Evolutionary conservation across 2,329 filamentous ascomycete species (phyloP), one percentile per base, ranked within the genome.

Genomic region (Exophiala spinifera): DNA sequence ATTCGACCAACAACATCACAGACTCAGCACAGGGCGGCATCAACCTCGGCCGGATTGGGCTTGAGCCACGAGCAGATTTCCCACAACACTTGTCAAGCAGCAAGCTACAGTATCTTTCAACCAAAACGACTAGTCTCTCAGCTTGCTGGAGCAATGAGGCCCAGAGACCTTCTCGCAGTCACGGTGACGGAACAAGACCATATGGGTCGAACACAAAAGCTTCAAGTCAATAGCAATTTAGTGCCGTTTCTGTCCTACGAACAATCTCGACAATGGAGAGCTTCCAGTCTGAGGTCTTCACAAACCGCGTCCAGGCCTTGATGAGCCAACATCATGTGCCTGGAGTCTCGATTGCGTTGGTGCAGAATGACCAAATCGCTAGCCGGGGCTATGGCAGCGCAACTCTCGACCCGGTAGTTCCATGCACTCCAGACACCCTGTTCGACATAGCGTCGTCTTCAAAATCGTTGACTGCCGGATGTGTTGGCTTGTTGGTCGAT

Each of bases 401-500:
- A n/a, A 47, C 33, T 10, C 34, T 60, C 11, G 34, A 61, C n/a
- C 52, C 53, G 3, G 17, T 46, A 25, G 53, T 14, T 23, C 49
- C 59, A 20, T 63, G 60, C 31, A 66, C 61, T 15, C 48, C 51
- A 28, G 63, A 65, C 34, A 66, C 63, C 3, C 49, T 66, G 8
- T 64, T 65, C 36, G 63, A 66, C 33, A 60, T 65, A 23, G 65
- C 62, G 3, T 65, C 63, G 7, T 51, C 45, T 17, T 43, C 61
- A 2, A 67, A 67, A 49, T 64, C 65, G 2, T 46, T 67, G 13
- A 67, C 65, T n/a, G 65, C 64, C 14, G 64, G 64, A 3, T 44
- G 63, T 0, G 58, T 67, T n/a, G 61, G 33, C 4, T 46, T 83
- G 6, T 69, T 81, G 4, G 72, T 74, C n/a, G 70, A 76, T 6